These are phyloP conservation scores for Centaurea solstitialis DNA, from an alignment of 129 eudicot species.

Conservation along the genomic window DNA sequence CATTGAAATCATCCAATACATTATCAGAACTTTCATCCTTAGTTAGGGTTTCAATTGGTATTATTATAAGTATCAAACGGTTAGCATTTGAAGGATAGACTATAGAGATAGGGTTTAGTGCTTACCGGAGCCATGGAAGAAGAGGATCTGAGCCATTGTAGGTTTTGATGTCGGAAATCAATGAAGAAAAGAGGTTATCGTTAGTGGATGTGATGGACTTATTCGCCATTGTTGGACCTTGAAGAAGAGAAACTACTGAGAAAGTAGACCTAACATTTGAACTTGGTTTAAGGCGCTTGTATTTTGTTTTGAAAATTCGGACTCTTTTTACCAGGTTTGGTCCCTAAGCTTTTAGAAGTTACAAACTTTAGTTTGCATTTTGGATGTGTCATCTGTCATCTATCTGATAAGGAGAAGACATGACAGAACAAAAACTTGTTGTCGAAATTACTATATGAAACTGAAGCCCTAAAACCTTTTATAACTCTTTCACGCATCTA, in stretches of 20 bases:
- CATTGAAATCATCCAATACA: background rate
- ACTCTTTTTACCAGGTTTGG: background rate
- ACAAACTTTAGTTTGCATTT: no score
- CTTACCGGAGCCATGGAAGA: constrained; percentile 93
- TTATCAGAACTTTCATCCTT: background rate
- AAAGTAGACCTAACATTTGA: constrained; percentile 38
- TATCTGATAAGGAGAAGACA: no score
- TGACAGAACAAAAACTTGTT: no score
- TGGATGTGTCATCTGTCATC: no score
- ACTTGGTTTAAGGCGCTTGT: constrained; percentile 28
- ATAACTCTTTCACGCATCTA: background rate
- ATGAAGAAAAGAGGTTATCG: constrained; percentile 57
- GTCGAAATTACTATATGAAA: no score
- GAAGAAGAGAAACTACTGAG: background rate
- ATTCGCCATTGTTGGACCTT: constrained; percentile 46
- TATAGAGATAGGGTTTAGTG: constrained; percentile 7
- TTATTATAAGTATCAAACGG: background rate
- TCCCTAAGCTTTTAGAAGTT: background rate
- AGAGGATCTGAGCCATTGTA: constrained; percentile 85
- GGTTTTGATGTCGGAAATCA: constrained; percentile 72
- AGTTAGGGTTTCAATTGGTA: background rate
- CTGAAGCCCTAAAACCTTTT: no score
- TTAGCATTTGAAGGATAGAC: background rate
- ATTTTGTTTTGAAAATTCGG: background rate
- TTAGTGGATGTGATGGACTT: constrained; percentile 23